These are phyloP conservation scores for Pyracantha coccinea DNA, from an alignment of 331 rosid genomes.

Conservation along the genomic window DNA sequence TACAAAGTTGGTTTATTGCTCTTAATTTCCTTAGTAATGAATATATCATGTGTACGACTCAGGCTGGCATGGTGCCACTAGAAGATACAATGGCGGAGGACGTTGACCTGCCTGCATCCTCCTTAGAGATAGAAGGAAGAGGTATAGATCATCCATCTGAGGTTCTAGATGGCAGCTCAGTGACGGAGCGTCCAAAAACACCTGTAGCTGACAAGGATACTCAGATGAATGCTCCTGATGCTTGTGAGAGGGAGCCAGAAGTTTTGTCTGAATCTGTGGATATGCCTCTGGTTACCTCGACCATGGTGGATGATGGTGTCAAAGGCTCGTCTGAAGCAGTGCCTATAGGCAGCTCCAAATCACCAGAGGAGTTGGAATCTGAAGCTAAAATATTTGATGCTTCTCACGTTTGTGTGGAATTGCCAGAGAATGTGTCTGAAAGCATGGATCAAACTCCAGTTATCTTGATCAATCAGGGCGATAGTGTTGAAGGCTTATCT, in stretches of 20 bases:
- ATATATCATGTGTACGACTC: conserved; percentile 15
- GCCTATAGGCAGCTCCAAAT: background rate
- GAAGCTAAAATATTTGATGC: conserved; percentile 14
- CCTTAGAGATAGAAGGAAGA: conserved; percentile 13
- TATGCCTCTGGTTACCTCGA: conserved; percentile 13
- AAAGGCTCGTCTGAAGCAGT: conserved; percentile 21
- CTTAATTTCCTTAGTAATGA: background rate
- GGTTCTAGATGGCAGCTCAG: conserved; percentile 16
- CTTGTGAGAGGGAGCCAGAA: conserved; percentile 5
- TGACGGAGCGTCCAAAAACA: conserved; percentile 19
- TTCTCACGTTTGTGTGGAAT: conserved; percentile 12
- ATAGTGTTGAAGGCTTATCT: background rate
- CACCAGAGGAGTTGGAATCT: background rate
- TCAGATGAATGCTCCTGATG: conserved; percentile 12
- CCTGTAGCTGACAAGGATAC: conserved; percentile 19
- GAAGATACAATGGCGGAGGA: conserved; percentile 16
- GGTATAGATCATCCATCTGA: conserved; percentile 21
- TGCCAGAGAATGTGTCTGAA: background rate
- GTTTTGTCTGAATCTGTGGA: background rate
- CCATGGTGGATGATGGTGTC: conserved; percentile 12
- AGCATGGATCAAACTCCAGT: conserved; percentile 12
- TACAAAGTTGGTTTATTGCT: background rate
- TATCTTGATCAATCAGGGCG: background rate
- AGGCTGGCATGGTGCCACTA: conserved; percentile 14
- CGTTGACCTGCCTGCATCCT: conserved; percentile 20